Evolutionary conservation across 495 filamentous ascomycete species (phyloP).

Genomic region (Tuber brumale): DNA sequence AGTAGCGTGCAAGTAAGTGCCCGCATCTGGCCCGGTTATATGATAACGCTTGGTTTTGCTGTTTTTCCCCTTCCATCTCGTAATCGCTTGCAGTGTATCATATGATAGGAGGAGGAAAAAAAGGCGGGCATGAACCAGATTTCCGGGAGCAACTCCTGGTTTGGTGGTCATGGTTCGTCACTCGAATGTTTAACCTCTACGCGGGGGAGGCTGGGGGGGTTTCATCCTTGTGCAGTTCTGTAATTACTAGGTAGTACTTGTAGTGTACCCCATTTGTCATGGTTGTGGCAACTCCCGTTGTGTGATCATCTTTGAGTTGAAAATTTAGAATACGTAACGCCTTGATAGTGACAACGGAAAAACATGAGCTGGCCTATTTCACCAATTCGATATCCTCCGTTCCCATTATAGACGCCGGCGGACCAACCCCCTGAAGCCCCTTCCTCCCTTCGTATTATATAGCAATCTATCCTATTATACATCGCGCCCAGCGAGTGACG

Average conservation of each 20-base stretch:
- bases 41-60: too few relatives aligned
- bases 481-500: neutral
- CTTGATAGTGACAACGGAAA: neutral
- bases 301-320: too few relatives aligned
- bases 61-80: neutral
- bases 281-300: neutral
- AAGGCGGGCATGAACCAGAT: neutral
- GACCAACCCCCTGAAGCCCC: neutral
- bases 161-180: neutral
- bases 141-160: neutral
- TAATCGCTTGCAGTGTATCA: too few relatives aligned
- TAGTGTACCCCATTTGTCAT: neutral
- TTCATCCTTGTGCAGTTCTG: neutral
- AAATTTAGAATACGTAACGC: neutral
- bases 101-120: too few relatives aligned
- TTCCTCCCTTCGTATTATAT: neutral
- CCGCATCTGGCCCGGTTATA: neutral
- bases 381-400: neutral
- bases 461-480: neutral
- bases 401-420: neutral
- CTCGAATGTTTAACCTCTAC: neutral
- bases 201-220: neutral
- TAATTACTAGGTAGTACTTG: too few relatives aligned
- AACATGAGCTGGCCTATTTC: neutral
- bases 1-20: too few relatives aligned